phyloP scores from a whole-genome alignment of 2,329 filamentous ascomycete genomes.

The Neobulgaria alba region DNA sequence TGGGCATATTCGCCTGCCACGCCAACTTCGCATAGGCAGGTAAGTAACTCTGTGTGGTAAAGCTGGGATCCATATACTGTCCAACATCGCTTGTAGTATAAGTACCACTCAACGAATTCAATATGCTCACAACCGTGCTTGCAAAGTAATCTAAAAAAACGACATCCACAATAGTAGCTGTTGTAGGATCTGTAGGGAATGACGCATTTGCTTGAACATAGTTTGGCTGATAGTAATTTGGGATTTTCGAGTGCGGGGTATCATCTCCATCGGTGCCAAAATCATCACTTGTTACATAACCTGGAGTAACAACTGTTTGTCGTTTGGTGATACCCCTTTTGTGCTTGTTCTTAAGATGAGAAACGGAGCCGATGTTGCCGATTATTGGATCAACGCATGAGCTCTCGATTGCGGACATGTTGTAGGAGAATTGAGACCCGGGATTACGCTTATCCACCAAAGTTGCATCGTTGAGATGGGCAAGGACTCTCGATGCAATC shows the following conservation, averaged over 20 bases:
- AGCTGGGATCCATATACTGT: conserved; percentile 26
- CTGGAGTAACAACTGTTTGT: conserved; percentile 39
- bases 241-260: conserved; percentile 66
- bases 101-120: conserved; percentile 39
- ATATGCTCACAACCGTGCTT: conserved; percentile 64
- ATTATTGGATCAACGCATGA: conserved; percentile 23
- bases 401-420: too few species aligned
- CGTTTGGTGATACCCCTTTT: conserved; percentile 23
- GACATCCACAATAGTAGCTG: conserved; percentile 67
- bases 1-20: conserved; percentile 24
- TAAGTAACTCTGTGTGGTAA: conserved; percentile 27
- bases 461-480: conserved; percentile 45
- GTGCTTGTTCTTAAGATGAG: conserved; percentile 6
- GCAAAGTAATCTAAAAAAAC: conserved; percentile 88
- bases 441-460: conserved; percentile 15
- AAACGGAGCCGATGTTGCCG: conserved; percentile 11
- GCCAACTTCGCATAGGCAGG: conserved; percentile 27
- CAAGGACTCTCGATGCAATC: conserved; percentile 59
- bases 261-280: conserved; percentile 79
- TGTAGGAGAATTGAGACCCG: conserved; percentile 12
- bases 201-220: conserved; percentile 62
- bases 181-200: conserved; percentile 43
- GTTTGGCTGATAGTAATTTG: conserved; percentile 71
- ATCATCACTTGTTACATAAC: conserved; percentile 85
- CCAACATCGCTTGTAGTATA: conserved; percentile 25